Evolutionary conservation across 371 early-diverging fungal species (phyloP).

Genomic region (Syncephalastrum sp.): DNA sequence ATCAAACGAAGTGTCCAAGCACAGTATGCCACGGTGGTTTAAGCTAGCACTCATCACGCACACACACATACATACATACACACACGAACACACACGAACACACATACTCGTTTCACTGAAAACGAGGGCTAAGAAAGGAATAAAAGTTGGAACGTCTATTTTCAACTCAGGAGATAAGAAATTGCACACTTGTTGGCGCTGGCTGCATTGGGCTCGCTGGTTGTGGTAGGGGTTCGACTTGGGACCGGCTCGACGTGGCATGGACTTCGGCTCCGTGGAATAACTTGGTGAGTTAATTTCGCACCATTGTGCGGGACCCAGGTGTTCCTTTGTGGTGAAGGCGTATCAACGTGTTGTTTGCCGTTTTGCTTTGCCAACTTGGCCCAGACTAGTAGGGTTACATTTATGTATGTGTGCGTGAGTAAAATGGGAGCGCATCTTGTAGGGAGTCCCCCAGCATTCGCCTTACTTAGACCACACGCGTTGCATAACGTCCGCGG

Average conservation of each 20-base stretch:
- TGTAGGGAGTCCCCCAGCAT: neutral
- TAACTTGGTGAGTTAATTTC: too few relatives aligned
- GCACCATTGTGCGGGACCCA: too few relatives aligned
- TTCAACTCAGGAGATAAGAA: conserved; percentile 13
- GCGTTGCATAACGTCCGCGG: conserved; percentile 40
- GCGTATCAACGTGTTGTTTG: neutral
- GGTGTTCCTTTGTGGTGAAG: neutral
- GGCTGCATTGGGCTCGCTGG: neutral
- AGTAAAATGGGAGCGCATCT: neutral
- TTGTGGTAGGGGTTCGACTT: too few relatives aligned
- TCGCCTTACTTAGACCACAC: conserved; percentile 30
- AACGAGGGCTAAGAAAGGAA: neutral
- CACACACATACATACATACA: neutral
- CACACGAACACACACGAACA: neutral
- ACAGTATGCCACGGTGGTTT: conserved; percentile 35
- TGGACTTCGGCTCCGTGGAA: too few relatives aligned
- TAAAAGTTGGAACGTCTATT: neutral
- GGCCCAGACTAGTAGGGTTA: conserved; percentile 13
- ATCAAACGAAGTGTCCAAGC: conserved; percentile 80
- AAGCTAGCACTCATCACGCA: conserved; percentile 1
- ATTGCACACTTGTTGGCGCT: conserved; percentile 11
- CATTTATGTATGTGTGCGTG: conserved; percentile 9
- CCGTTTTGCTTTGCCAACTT: conserved; percentile 5
- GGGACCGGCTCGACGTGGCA: too few relatives aligned
- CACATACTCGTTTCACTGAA: neutral